Evolutionary conservation across 139 green algal species (phyloP), one percentile per base, ranked within the genome.

Genomic region (Chlamydomonas schloesseri): DNA sequence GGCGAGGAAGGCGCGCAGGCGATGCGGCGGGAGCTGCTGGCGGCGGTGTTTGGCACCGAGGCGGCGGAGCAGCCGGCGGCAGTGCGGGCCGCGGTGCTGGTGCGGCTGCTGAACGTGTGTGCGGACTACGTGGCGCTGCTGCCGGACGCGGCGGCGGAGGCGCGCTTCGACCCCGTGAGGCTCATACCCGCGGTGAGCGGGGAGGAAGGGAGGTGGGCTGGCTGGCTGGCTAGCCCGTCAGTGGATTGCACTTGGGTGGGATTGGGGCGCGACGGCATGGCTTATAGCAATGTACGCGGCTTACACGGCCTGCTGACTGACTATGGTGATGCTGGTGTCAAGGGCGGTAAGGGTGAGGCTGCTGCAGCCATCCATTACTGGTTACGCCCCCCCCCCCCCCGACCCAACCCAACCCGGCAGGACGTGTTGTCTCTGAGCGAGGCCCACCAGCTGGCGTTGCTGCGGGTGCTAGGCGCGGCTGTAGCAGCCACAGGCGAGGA

Each of bases 71-170:
- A 69, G 50, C n/a, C 60, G 42, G 29, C 26, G 60, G 23, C 5
- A 20, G 62, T 70, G 4, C n/a, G 50, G 0, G 6, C 65, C 60
- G 71, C 53, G 50, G 50, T 88, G 74, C 5, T 64, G 71, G 42
- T 77, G 57, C 70, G 68, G 68, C 74, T 88, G 71, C 55, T 77
- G 31, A 46, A 37, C 14, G 71, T 73, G 57, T 60, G 94, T 46
- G 58, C 69, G 15, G 34, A 58, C 26, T 94, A 92, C 81, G 77
- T 83, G 42, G 55, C 78, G 42, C 71, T 73, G 31, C 46, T 95
- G 60, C 92, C 91, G 10, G 90, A 86, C 8, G 87, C 91, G 20
- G 81, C 87, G 72, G 79, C 64, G 15, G 92, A 95, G 47, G 69
- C 79, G 15, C 87, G 88, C 62, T 65, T 95, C 15, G 86, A 95